Conservation (phyloP, 1,139 yeast genomes). For the Pichia sp. region DNA sequence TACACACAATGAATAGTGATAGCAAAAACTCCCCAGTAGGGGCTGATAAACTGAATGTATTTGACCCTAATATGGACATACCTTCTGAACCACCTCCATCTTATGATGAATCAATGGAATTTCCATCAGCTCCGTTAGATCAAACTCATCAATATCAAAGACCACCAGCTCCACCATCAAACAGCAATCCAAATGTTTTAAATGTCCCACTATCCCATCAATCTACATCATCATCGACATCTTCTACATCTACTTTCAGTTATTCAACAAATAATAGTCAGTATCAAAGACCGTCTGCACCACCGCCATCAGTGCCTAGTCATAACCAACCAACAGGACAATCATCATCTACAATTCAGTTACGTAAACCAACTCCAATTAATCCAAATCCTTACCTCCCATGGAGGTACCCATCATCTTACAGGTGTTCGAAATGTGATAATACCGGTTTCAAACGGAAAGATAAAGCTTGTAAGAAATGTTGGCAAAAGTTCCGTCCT, state of each 20-base stretch:
- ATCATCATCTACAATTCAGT: slow-evolving; percentile 6
- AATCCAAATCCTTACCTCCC: slow-evolving; percentile 42
- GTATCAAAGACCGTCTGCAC: not conserved
- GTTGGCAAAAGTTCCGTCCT: slow-evolving; percentile 64
- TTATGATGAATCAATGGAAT: slow-evolving; percentile 27
- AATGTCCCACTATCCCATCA: not conserved
- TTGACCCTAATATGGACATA: slow-evolving; percentile 17
- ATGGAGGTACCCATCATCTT: slow-evolving; percentile 58
- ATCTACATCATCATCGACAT: not conserved
- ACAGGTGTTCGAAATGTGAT: slow-evolving; percentile 60
- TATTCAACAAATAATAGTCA: not conserved
- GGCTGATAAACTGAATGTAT: slow-evolving; percentile 9
- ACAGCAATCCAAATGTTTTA: not conserved
- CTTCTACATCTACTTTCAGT: not conserved
- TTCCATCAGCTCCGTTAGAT: slow-evolving; percentile 8
- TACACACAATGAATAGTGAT: not conserved
- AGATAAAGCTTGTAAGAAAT: slow-evolving; percentile 61
- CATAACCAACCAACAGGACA: not conserved
- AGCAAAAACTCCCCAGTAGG: not conserved
- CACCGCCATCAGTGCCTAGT: not conserved
- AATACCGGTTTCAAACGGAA: slow-evolving; percentile 68
- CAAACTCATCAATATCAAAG: not conserved
- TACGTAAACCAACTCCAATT: slow-evolving; percentile 13
- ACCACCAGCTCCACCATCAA: not conserved
- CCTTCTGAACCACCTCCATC: slow-evolving; percentile 31